Base-by-base conservation (phyloP, 2,329 filamentous ascomycete species). In the Penicillium sp. region DNA sequence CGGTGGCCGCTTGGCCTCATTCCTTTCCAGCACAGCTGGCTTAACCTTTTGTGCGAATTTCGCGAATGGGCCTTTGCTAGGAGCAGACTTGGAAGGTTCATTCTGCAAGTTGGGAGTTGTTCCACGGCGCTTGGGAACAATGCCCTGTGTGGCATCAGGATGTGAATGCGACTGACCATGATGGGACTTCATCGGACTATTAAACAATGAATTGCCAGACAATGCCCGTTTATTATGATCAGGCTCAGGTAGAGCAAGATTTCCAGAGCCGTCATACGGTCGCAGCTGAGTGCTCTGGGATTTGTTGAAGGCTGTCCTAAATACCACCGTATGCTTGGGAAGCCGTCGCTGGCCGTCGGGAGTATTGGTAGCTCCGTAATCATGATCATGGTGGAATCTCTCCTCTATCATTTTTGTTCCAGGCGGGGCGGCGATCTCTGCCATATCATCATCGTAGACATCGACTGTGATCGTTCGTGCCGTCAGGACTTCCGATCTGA, bases 311-410 rank as follows among this genome's bases (percentile, higher is more conserved):
- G 76, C 73, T 5, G 77, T 78, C 25, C 75, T 69, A 51, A 79
- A 79, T 7, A 79, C 74, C 34, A 80, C 66, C 2, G 76, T 79
- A 58, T 80, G 77, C 40, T 70, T 77, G 21, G 76, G 77, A 29
- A 68, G 23, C 27, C 36, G 53, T 31, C 55, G 55, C 19, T 64
- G 33, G 79, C 72, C 23, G 71, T 74, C 33, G 76, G 79, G 16
- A 68, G 79, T 40, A 72, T 75, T 29, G 79, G 74, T 65, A 73
- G 47, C 55, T n/a, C 45, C 59, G 49, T 57, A 57, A 36, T 58
- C 55, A 33, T 83, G 65, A 79, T 84, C 59, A 78, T 82, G 60
- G 79, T 82, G 60, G 45, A 78, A 74, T 31, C 71, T 71, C 64
- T 80, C 77, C 51, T 76, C 76, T 40, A 80, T 65, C 68, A 79